Evolutionary conservation across 768 basidiomycete genomes (phyloP).

Genomic region (Gymnopilus dilepis): DNA sequence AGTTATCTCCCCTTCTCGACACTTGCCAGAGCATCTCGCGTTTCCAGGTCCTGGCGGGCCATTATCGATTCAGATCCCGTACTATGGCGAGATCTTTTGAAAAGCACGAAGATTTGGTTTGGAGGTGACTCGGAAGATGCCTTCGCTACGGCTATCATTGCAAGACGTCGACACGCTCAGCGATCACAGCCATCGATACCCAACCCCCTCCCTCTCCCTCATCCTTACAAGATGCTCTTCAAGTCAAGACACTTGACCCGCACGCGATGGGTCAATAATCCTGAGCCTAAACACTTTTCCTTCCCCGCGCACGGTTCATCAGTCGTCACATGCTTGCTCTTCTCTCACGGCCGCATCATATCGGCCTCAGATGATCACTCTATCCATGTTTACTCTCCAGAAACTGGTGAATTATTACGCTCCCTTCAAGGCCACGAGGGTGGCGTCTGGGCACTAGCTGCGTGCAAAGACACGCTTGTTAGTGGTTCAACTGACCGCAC

Average conservation of each 20-base stretch:
- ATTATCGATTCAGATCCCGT: conserved; percentile 89
- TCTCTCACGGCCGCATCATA: conserved; percentile 94
- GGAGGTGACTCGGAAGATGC: conserved; percentile 84
- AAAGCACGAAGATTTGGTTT: conserved; percentile 87
- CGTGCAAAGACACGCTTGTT: conserved; percentile 85
- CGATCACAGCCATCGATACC: conserved; percentile 40
- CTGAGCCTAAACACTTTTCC: conserved; percentile 74
- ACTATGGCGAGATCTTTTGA: conserved; percentile 88
- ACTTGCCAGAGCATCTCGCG: conserved; percentile 85
- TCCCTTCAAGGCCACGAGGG: conserved; percentile 91
- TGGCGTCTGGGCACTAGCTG: conserved; percentile 96
- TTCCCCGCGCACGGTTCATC: conserved; percentile 89
- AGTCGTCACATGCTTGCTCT: conserved; percentile 95
- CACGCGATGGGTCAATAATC: conserved; percentile 78
- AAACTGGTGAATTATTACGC: conserved; percentile 74
- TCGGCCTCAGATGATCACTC: conserved; percentile 97
- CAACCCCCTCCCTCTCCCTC: conserved; percentile 68
- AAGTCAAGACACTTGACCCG: conserved; percentile 86
- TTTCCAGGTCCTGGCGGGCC: conserved; percentile 88
- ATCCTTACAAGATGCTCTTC: conserved; percentile 93
- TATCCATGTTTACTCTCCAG: conserved; percentile 93
- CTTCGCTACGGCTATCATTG: conserved; percentile 74
- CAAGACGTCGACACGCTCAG: conserved; percentile 55
- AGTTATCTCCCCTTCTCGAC: conserved; percentile 83
- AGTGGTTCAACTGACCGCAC: conserved; percentile 94